phyloP scores from a whole-genome alignment of 495 filamentous ascomycete species.

The Sordaria brevicollis region DNA sequence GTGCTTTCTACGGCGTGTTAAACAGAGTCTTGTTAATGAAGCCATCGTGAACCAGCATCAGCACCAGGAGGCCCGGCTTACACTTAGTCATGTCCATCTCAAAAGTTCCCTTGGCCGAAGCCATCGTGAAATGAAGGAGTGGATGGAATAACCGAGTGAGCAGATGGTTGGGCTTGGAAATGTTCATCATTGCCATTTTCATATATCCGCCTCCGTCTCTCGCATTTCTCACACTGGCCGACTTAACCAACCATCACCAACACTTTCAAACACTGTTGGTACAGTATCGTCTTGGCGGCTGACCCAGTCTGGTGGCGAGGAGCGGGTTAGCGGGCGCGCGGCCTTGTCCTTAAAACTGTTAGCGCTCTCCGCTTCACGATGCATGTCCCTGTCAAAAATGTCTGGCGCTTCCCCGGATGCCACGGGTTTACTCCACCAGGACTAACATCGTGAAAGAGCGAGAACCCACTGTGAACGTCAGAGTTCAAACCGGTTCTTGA shows the following conservation, averaged over 20 bases:
- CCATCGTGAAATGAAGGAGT: neutral
- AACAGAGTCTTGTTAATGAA: neutral
- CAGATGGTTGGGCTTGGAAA: neutral
- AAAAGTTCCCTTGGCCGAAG: neutral
- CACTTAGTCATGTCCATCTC: neutral
- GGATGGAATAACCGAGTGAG: neutral
- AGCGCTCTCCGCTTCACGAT: neutral
- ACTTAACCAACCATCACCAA: neutral
- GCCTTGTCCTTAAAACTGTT: neutral
- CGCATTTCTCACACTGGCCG: neutral
- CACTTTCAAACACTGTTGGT: neutral
- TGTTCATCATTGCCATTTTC: neutral
- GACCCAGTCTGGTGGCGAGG: neutral
- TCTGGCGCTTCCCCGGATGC: neutral
- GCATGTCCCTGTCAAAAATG: neutral
- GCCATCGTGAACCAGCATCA: neutral
- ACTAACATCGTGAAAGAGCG: neutral
- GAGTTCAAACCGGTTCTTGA: neutral
- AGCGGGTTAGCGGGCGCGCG: neutral
- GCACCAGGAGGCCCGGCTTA: neutral
- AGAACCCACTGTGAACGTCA: neutral
- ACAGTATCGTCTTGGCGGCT: neutral
- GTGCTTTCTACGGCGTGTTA: neutral
- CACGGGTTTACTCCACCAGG: neutral
- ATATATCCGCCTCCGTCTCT: neutral